These are phyloP conservation scores for Sporothrix variecibatus DNA, from an alignment of 2,329 filamentous ascomycete species.

Conservation along the genomic window DNA sequence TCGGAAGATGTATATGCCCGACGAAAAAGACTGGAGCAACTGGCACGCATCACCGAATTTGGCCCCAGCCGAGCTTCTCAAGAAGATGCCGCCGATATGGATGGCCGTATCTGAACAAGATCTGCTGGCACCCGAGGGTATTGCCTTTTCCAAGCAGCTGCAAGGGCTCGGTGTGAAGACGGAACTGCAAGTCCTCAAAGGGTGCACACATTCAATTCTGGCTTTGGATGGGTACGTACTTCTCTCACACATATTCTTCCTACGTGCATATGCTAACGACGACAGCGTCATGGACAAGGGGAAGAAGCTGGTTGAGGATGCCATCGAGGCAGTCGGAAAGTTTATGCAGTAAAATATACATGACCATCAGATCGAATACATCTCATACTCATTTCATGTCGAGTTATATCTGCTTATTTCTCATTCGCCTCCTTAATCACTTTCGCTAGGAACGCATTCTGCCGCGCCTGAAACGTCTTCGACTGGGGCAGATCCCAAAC, in stretches of 20 bases:
- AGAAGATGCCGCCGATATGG: conserved; percentile 37
- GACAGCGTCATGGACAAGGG: conserved; percentile 26
- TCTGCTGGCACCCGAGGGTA: conserved; percentile 39
- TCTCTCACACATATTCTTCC: neutral
- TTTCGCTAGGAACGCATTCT: conserved; percentile 21
- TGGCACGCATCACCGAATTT: conserved; percentile 41
- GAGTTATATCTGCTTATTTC: too few relatives aligned
- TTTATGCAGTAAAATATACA: neutral
- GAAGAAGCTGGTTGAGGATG: conserved; percentile 21
- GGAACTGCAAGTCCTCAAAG: conserved; percentile 36
- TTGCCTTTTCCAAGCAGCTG: conserved; percentile 36
- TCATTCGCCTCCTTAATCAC: neutral
- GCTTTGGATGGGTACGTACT: neutral
- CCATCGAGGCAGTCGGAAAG: neutral
- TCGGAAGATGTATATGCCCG: conserved; percentile 39
- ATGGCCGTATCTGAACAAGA: conserved; percentile 40
- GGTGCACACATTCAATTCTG: conserved; percentile 20
- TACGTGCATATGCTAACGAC: neutral
- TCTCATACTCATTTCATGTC: neutral
- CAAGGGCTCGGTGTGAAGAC: conserved; percentile 3
- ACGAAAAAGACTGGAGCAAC: conserved; percentile 31
- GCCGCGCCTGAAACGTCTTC: conserved; percentile 18
- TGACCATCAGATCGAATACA: too few relatives aligned
- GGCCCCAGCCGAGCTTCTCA: conserved; percentile 34
- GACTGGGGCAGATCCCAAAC: conserved; percentile 20